Evolutionary conservation across 2,329 filamentous ascomycete species (phyloP).

Genomic region (Penicillium capsulatum): DNA sequence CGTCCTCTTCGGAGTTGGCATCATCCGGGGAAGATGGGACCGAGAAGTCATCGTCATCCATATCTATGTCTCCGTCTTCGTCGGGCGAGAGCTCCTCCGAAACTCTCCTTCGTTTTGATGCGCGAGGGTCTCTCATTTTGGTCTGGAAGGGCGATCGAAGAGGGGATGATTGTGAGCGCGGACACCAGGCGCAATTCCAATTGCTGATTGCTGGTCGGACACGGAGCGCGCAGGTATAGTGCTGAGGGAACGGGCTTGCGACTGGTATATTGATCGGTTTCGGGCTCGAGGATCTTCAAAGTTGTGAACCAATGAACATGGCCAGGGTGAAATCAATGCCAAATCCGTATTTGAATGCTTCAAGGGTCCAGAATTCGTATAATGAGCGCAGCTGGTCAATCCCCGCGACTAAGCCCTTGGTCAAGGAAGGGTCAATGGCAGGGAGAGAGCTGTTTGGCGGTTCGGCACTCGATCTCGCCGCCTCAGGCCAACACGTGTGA

Average conservation of each 20-base stretch:
- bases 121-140: conserved; percentile 34
- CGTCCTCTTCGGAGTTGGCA: conserved; percentile 15
- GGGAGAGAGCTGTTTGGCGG: conserved; percentile 17
- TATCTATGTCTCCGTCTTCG: conserved; percentile 30
- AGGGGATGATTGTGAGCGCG: too few species aligned
- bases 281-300: background rate
- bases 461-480: conserved; percentile 19
- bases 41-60: conserved; percentile 20
- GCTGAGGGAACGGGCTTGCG: conserved; percentile 2
- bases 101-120: conserved; percentile 36
- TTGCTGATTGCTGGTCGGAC: too few species aligned
- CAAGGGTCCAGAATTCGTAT: too few species aligned
- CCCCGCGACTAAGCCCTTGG: background rate
- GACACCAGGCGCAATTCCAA: too few species aligned
- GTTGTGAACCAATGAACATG: too few species aligned
- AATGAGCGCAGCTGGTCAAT: too few species aligned
- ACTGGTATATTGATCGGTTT: conserved; percentile 3
- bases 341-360: too few species aligned
- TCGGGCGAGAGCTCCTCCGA: conserved; percentile 26
- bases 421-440: conserved; percentile 3
- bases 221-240: too few species aligned
- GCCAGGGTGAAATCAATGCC: too few species aligned
- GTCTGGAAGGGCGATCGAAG: background rate
- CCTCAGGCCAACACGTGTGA: conserved; percentile 31
- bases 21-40: conserved; percentile 13